A percentile compares a stretch with the other conserved stretches of the same genome.
Conservation (phyloP, 225 moss, liverwort and hornwort species). For the Polytrichum formosum region DNA sequence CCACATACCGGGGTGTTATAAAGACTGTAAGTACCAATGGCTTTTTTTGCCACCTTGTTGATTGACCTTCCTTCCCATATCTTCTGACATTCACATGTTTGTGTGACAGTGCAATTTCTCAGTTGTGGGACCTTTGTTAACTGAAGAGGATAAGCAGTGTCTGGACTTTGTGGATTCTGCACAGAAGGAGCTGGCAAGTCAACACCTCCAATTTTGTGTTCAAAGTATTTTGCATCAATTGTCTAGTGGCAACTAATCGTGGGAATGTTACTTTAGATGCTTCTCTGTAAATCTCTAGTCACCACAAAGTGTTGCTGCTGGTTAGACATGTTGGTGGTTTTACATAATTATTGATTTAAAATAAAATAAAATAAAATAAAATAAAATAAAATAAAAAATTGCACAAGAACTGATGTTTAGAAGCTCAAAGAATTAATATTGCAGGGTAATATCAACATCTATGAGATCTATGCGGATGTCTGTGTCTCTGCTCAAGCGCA, state of each 20-base stretch:
- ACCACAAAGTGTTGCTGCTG: too few species aligned
- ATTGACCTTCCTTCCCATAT: neutral
- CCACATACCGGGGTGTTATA: slow-evolving; percentile 63
- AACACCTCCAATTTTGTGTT: neutral
- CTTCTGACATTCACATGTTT: slow-evolving; percentile 18
- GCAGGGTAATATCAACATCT: slow-evolving; percentile 87
- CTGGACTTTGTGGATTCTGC: slow-evolving; percentile 45
- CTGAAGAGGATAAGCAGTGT: slow-evolving; percentile 40
- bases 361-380: too few species aligned
- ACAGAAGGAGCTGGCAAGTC: slow-evolving; percentile 44
- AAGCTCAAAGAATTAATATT: neutral
- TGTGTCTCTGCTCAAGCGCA: slow-evolving; percentile 68
- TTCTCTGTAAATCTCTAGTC: neutral
- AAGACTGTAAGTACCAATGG: slow-evolving; percentile 37
- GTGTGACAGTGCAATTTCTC: slow-evolving; percentile 75
- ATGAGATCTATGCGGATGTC: slow-evolving; percentile 88
- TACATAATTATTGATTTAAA: too few species aligned
- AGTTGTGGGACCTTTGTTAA: slow-evolving; percentile 34
- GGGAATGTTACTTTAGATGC: neutral
- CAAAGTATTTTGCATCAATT: neutral
- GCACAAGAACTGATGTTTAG: neutral
- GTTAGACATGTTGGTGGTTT: too few species aligned
- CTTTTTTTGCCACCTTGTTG: slow-evolving; percentile 4
- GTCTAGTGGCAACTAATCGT: too few species aligned
- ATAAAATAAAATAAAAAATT: too few species aligned